A percentile compares a stretch with the other conserved stretches of the same genome.
Conservation (phyloP, 2,329 filamentous ascomycete species). For the Calonectria pteridis region DNA sequence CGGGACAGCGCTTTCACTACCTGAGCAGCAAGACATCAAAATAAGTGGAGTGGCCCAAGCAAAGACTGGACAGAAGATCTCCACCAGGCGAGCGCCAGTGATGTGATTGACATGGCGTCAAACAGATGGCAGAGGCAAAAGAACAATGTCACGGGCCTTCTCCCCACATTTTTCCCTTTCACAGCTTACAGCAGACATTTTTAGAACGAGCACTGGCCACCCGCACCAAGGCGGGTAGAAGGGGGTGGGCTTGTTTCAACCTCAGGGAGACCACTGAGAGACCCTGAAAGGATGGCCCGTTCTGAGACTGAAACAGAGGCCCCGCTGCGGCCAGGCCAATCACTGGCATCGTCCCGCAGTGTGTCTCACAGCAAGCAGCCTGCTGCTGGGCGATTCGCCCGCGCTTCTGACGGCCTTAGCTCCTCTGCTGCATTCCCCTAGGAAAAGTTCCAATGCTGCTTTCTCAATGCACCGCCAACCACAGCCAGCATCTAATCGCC, state of each 20-base stretch:
- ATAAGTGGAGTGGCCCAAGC: background rate
- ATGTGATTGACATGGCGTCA: constrained; percentile 4
- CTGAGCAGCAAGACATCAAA: background rate
- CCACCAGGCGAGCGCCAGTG: background rate
- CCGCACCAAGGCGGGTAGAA: background rate
- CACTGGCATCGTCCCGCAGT: constrained; percentile 3
- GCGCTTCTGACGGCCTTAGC: background rate
- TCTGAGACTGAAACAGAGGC: constrained; percentile 37
- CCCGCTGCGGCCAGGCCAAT: constrained; percentile 26
- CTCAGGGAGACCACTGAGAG: constrained; percentile 43
- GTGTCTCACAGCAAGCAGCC: constrained; percentile 19
- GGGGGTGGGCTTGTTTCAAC: constrained; percentile 40
- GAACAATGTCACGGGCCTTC: background rate
- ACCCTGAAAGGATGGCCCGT: background rate
- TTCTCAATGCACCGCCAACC: background rate
- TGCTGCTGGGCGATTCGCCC: constrained; percentile 1
- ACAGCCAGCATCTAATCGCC: background rate
- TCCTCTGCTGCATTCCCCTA: background rate
- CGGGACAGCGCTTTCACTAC: background rate
- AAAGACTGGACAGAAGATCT: background rate
- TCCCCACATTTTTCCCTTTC: constrained; percentile 13
- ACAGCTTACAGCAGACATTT: constrained; percentile 31
- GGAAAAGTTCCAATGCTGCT: background rate
- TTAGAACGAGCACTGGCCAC: constrained; percentile 39
- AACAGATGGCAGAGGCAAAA: background rate